Evolutionary conservation across 768 basidiomycete species (phyloP), one percentile per base, ranked within the genome.

Genomic region (Leucocoprinus sp.): DNA sequence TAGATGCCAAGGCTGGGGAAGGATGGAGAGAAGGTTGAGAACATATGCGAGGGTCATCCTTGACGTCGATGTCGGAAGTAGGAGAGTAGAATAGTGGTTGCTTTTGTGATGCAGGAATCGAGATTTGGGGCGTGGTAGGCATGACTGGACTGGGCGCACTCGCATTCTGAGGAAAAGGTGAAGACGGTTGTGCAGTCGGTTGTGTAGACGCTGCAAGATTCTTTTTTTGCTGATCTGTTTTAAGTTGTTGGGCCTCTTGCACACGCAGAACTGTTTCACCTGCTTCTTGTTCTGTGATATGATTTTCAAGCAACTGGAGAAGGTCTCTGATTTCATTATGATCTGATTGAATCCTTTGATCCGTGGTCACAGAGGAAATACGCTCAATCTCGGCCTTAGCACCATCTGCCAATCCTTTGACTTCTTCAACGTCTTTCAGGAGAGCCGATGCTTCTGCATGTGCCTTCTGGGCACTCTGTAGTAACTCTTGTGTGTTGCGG

Each of bases 321-420:
- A 44, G 18, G 23, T 19, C 43, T 4, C 43, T 34, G 9, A 47
- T n/a, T 8, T 47, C 45, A 19, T 27, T 47, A 26, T 19, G 21
- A 23, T 47, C 31, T 18, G 31, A 15, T 15, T 18, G 17, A 5
- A 29, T 37, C 21, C 40, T 28, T 31, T 47, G 38, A 18, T 40
- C 33, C 14, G 37, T 27, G 7, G 31, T 28, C 15, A n/a, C 31
- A 9, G 45, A 40, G 26, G 38, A 40, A 39, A 47, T 17, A 14
- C 45, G 45, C 14, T 47, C 45, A 26, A 47, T 28, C 17, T 47
- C 45, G 15, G 45, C 28, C 23, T 47, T 47, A 21, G 45, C 45
- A 40, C 45, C 45, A 12, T 47, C 45, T 9, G 38, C 37, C 8
- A 47, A 12, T 14, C 38, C 45, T 15, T 35, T 47, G 15, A 31